Evolutionary conservation across 108 stramenopile species (phyloP).

Genomic region (Mediolabrus comicus): DNA sequence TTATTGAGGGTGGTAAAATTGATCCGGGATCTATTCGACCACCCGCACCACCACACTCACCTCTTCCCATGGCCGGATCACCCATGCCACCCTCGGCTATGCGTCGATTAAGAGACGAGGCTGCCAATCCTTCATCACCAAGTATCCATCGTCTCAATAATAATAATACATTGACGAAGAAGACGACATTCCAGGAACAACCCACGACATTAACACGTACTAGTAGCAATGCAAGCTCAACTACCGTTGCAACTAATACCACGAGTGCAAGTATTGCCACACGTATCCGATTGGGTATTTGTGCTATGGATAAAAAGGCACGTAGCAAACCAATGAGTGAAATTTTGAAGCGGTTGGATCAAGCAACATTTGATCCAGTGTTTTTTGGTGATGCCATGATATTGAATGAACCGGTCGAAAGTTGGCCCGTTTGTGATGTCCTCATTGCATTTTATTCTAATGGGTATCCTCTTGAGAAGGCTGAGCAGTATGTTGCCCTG

Average conservation of each 20-base stretch:
- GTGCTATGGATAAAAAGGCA: conserved; percentile 97
- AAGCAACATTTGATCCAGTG: conserved; percentile 70
- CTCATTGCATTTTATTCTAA: conserved; percentile 94
- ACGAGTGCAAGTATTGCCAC: conserved; percentile 12
- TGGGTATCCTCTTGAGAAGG: conserved; percentile 90
- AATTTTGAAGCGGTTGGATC: conserved; percentile 88
- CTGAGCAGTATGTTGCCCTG: conserved; percentile 86
- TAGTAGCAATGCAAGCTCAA: conserved; percentile 20
- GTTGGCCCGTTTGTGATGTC: conserved; percentile 94
- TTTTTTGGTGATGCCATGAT: conserved; percentile 94
- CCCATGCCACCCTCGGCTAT: conserved; percentile 10
- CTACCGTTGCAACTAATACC: conserved; percentile 3
- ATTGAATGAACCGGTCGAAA: conserved; percentile 84
- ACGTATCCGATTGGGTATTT: conserved; percentile 91
- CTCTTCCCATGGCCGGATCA: neutral
- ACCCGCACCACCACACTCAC: neutral
- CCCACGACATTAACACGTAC: conserved; percentile 13
- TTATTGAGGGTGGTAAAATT: neutral
- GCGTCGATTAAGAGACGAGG: neutral
- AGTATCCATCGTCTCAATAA: neutral
- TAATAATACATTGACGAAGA: conserved; percentile 8
- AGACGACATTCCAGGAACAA: conserved; percentile 26
- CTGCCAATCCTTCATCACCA: neutral
- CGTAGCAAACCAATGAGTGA: conserved; percentile 97
- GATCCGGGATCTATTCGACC: neutral